Percentiles rank a stretch among this genome's conserved stretches.
Evolutionary conservation across 208 protist genomes (phyloP).

Genomic region (Trypanosoma melophagium): DNA sequence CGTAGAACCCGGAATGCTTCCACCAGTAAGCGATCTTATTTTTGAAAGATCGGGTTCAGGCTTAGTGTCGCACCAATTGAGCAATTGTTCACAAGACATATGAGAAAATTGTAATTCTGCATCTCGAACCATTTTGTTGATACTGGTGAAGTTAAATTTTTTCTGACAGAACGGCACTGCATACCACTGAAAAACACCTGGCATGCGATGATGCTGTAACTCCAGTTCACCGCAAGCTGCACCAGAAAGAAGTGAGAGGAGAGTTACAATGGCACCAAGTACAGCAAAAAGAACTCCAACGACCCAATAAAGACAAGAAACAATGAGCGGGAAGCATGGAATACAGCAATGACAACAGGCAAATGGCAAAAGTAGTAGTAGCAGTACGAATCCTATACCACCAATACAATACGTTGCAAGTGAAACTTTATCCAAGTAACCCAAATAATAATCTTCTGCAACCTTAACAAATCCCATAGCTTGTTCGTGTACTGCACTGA

Average conservation of each 20-base stretch:
- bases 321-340: slow-evolving; percentile 5
- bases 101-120: slow-evolving; percentile 1
- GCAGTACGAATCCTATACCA: slow-evolving; percentile 10
- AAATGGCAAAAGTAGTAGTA: slow-evolving; percentile 17
- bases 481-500: slow-evolving; percentile 7
- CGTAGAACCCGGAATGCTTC: too few relatives aligned
- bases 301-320: slow-evolving; percentile 31
- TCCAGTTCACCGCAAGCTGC: slow-evolving; percentile 25
- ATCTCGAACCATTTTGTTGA: neutral
- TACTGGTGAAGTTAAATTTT: slow-evolving; percentile 11
- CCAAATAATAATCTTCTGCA: neutral
- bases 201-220: slow-evolving; percentile 21
- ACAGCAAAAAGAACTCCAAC: slow-evolving; percentile 27
- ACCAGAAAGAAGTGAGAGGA: slow-evolving; percentile 15
- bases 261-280: slow-evolving; percentile 4
- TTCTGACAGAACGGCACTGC: slow-evolving; percentile 18
- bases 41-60: too few relatives aligned
- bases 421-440: slow-evolving; percentile 4
- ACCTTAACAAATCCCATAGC: neutral
- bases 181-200: slow-evolving; percentile 34
- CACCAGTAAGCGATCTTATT: too few relatives aligned
- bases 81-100: neutral
- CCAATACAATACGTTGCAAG: slow-evolving; percentile 19
- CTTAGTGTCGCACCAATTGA: neutral
- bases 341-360: slow-evolving; percentile 18